Percentiles rank a stretch among this genome's conserved stretches.
Evolutionary conservation across 495 filamentous ascomycete species (phyloP).

Genomic region (Terfezia boudieri): DNA sequence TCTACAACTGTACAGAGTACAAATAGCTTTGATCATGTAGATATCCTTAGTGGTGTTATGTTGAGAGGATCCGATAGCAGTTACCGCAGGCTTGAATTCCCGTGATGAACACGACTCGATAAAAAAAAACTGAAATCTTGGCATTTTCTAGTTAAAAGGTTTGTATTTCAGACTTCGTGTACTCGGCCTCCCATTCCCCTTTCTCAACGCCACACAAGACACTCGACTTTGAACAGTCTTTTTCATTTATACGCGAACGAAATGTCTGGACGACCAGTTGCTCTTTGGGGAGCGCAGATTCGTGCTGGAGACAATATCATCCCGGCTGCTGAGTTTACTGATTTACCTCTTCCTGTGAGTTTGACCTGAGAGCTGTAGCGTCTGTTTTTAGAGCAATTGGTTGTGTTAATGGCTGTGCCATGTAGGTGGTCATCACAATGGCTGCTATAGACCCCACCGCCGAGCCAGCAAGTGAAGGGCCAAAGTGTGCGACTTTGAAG

Average conservation of each 20-base stretch:
- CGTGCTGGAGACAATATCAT: constrained; percentile 55
- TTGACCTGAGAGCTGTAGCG: neutral
- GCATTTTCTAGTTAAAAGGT: no score
- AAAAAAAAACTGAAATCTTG: no score
- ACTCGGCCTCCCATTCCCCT: no score
- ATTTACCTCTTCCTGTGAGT: constrained; percentile 66
- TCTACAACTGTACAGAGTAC: no score
- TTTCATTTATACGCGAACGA: neutral
- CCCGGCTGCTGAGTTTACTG: constrained; percentile 34
- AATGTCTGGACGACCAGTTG: constrained; percentile 28
- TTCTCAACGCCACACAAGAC: no score
- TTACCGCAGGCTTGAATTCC: no score
- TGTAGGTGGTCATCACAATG: constrained; percentile 89
- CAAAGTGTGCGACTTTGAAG: constrained; percentile 67
- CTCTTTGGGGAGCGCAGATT: constrained; percentile 75
- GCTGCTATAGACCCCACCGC: constrained; percentile 85
- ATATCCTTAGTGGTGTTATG: no score
- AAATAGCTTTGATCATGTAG: no score
- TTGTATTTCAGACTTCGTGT: no score
- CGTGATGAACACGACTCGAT: no score
- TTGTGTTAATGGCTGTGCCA: neutral
- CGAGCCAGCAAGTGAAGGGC: constrained; percentile 38
- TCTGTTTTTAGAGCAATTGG: neutral
- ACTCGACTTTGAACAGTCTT: no score
- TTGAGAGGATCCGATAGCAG: no score